A percentile compares a stretch with the other conserved stretches of the same genome.
These are phyloP conservation scores for Phallus indusiatus DNA, from an alignment of 768 basidiomycete species.

Conservation along the genomic window DNA sequence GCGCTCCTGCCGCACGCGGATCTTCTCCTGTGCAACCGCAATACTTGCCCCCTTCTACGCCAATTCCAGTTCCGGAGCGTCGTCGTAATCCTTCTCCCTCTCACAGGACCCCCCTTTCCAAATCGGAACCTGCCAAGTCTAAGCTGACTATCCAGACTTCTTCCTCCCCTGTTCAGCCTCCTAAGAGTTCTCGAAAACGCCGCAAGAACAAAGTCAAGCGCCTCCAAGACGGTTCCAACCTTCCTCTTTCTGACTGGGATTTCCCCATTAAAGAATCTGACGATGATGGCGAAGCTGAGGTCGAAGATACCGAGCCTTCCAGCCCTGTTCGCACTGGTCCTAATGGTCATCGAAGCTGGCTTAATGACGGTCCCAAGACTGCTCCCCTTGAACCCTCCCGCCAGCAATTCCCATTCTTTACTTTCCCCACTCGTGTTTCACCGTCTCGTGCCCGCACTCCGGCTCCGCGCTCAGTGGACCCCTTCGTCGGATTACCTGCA, in stretches of 20 bases:
- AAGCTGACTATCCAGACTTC: constrained; percentile 8
- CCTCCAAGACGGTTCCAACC: background rate
- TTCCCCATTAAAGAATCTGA: constrained; percentile 1
- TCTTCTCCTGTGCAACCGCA: background rate
- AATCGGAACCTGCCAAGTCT: background rate
- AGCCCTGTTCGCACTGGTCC: background rate
- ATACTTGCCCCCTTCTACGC: background rate
- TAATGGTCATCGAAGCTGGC: background rate
- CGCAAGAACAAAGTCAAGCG: constrained; percentile 2
- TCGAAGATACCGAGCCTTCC: constrained; percentile 1
- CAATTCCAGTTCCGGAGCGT: constrained; percentile 3
- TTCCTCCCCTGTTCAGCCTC: background rate
- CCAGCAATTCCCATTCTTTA: constrained; percentile 1
- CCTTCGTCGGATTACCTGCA: background rate
- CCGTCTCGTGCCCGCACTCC: constrained; percentile 1
- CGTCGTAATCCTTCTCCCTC: background rate
- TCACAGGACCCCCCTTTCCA: background rate
- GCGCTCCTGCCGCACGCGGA: background rate
- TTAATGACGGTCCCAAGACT: constrained; percentile 5
- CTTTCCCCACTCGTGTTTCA: background rate
- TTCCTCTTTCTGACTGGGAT: constrained; percentile 9
- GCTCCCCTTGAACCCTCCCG: background rate
- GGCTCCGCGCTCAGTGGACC: background rate
- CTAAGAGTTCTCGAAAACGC: background rate
- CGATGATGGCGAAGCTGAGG: background rate